Base-by-base conservation (phyloP, 371 early-diverging fungal genomes). In the Actinomucor elegans region DNA sequence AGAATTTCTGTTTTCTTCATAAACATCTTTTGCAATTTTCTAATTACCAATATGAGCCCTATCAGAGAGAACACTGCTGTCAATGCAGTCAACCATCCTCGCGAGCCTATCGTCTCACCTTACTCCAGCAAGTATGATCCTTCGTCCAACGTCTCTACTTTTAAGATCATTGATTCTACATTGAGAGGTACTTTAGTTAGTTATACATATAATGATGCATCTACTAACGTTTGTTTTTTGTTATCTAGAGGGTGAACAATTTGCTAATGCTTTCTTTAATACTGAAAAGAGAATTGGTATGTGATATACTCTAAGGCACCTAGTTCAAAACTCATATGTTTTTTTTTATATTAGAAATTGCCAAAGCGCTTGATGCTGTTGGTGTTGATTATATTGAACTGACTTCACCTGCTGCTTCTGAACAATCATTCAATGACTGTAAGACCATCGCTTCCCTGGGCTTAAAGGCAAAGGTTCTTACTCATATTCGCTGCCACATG, bases 371-470 rank as follows among this genome's bases (percentile, higher is more conserved):
- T 11, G 98, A 97, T 64, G 89, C 85, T 15, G 91, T 96, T 64
- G 98, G 98, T 38, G 98, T 96, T 34, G 98, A 97, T 65, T 97
- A 97, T 73, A 89, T 96, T 38, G 96, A 96, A 64, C 65, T 97
- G 54, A 95, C 96, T 14, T 93, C 94, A 11, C 98, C 98, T 7
- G 96, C 94, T 21, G 98, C 98, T 3, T 94, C 94, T 34, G 92
- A 94, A 66, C 94, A 95, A 77, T 94, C 94, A 14, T 81, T 89
- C 36, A 82, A 75, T 33, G 98, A 97, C 80, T 94, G 94, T 73
- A 82, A 77, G 48, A 90, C 90, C 7, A 95, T 97, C 55, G 82
- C 89, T 61, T 85, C 85, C 36, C 81, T 97, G 17, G 96, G 96
- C 1, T 81, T 97, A 53, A 95, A 94, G 80, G 95, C 96, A 59